Evolutionary conservation across 2,329 filamentous ascomycete species (phyloP).

Genomic region (Neurospora crassa): DNA sequence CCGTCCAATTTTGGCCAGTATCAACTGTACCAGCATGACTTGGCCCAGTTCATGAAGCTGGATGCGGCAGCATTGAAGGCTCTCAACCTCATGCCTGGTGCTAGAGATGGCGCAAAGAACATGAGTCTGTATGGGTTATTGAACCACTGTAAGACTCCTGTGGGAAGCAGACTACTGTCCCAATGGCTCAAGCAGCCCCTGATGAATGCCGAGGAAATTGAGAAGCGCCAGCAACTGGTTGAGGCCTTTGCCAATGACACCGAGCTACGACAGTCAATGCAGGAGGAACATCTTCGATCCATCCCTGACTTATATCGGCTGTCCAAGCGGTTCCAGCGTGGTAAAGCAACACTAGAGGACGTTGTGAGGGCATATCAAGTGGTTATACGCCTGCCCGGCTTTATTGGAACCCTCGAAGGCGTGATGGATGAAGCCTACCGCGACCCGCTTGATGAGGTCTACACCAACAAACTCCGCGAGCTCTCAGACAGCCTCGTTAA

Average conservation of each 20-base stretch:
- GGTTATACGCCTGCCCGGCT: constrained; percentile 80
- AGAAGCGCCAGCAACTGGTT: constrained; percentile 84
- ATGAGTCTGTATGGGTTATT: constrained; percentile 94
- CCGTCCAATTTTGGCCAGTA: constrained; percentile 94
- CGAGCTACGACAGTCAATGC: constrained; percentile 87
- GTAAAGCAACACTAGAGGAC: constrained; percentile 85
- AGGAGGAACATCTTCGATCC: constrained; percentile 86
- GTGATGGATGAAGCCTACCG: constrained; percentile 95
- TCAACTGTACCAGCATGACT: constrained; percentile 91
- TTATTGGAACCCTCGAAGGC: constrained; percentile 78
- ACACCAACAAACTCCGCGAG: constrained; percentile 72
- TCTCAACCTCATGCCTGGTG: constrained; percentile 93
- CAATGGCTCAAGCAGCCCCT: constrained; percentile 98
- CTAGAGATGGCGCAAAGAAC: constrained; percentile 86
- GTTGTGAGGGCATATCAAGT: constrained; percentile 95
- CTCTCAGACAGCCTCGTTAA: constrained; percentile 72
- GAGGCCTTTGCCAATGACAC: constrained; percentile 93
- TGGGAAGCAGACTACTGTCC: constrained; percentile 78
- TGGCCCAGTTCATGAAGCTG: constrained; percentile 96
- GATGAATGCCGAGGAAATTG: constrained; percentile 83
- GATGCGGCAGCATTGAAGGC: constrained; percentile 91
- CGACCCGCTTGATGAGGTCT: constrained; percentile 74
- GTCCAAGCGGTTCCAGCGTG: constrained; percentile 89
- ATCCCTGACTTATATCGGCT: constrained; percentile 92
- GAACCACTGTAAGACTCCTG: constrained; percentile 95